Evolutionary conservation across 2,329 filamentous ascomycete species (phyloP), one percentile per base, ranked within the genome.

Genomic region (Alternaria ethzedia): DNA sequence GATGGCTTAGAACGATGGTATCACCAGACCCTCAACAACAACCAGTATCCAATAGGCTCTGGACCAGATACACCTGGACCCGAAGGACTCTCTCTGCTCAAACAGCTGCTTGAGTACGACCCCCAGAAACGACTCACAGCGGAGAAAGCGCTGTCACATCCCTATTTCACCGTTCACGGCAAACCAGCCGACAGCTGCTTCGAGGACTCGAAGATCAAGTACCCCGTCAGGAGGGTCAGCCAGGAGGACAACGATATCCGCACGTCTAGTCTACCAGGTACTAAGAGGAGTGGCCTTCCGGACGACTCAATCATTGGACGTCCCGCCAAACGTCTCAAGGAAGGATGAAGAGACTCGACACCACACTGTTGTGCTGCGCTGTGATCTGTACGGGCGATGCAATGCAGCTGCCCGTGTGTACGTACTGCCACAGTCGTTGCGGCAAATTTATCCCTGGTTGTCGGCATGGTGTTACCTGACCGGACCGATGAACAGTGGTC

Each of bases 171-270:
- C 32, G 89, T 73, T 1, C 74, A 77, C 28, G 75, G 73, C 21
- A 88, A 89, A 64, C 88, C 96, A 17, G 91, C 87, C 44, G 86
- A 89, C 43, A 96, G 97, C 76, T 97, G 94, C 76, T 99, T 99
- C 71, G 93, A 97, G 74, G 94, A 94, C 0, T 86, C 94, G 56
- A 93, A 93, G 80, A 89, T 89, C 66, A 93, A 96, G 74, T 99
- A 99, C 79, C 96, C 96, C 0, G 90, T 94, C 75, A 87, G 96
- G 8, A 88, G 95, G 52, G 94, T 99, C 44, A 97, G 91, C 72
- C 91, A 96, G 73, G 96, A 99, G 75, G 94, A 97, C 77, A 97
- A 97, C 72, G 96, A 98, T 79, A 97, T 98, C 60, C 86, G 93
- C n/a, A 94, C 92, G 0, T 90, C 90, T 46, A 97, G 93, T 78